phyloP scores from a whole-genome alignment of 768 basidiomycete species.

The Tulasnella sp. region DNA sequence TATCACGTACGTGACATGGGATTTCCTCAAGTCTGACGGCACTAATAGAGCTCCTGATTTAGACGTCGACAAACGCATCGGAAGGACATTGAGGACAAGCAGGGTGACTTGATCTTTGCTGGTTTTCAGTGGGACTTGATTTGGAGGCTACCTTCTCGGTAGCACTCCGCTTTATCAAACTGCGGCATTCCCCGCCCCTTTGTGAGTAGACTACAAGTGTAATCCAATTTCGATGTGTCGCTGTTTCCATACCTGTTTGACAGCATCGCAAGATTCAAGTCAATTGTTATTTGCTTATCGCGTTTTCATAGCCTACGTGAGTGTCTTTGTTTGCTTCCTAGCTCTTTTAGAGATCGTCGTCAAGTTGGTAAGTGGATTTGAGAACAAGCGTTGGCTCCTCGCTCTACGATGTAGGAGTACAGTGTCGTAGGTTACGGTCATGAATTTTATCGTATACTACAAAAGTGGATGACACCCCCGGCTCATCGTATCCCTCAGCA shows the following conservation, averaged over 20 bases:
- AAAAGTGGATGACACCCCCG: no score
- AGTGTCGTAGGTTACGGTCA: no score
- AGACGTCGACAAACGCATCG: background rate
- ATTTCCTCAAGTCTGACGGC: background rate
- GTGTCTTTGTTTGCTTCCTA: no score
- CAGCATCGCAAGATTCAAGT: background rate
- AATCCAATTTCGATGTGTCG: background rate
- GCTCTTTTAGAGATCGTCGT: no score
- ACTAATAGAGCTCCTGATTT: background rate
- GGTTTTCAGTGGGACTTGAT: background rate
- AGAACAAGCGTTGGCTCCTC: no score
- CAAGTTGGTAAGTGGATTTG: no score
- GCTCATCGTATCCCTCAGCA: background rate
- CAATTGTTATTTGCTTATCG: no score
- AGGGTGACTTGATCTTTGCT: no score
- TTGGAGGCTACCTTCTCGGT: background rate
- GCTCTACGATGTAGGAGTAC: no score
- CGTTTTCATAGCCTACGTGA: no score
- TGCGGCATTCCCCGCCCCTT: background rate
- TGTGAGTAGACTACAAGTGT: background rate
- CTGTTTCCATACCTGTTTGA: background rate
- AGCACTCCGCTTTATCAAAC: background rate
- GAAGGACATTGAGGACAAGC: no score
- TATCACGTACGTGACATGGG: conserved; percentile 44
- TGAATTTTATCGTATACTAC: no score